Evolutionary conservation across 2,329 filamentous ascomycete genomes (phyloP).

Genomic region (Byssoonygena ceratinophila): DNA sequence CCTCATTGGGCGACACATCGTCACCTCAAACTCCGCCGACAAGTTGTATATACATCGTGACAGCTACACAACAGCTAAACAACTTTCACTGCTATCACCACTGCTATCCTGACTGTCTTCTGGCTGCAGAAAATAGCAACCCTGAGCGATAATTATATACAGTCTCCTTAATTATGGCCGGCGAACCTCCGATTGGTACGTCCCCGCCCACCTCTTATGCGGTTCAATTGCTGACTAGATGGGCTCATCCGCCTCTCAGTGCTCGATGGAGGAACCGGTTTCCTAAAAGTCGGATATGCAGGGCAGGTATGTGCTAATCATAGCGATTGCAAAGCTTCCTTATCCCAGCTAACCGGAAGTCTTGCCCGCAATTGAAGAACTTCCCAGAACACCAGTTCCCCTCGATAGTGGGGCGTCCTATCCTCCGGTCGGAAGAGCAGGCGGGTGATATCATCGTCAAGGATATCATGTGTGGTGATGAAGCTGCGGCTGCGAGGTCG

Average conservation of each 20-base stretch:
- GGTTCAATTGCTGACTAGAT: constrained; percentile 23
- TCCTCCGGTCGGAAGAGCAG: constrained; percentile 90
- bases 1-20: constrained; percentile 15
- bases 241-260: constrained; percentile 46
- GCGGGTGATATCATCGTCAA: constrained; percentile 66
- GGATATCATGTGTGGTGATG: constrained; percentile 99
- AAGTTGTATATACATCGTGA: constrained; percentile 4
- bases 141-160: too few species aligned
- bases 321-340: constrained; percentile 4
- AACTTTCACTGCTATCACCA: neutral
- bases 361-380: constrained; percentile 50
- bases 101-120: too few species aligned
- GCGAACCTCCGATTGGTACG: constrained; percentile 42
- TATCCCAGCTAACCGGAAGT: neutral
- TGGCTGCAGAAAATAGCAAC: too few species aligned
- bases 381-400: constrained; percentile 98
- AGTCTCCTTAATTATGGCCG: constrained; percentile 25
- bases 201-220: constrained; percentile 16
- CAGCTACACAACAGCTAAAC: neutral
- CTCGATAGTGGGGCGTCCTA: constrained; percentile 94
- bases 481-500: constrained; percentile 85
- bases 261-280: constrained; percentile 98
- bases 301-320: constrained; percentile 51
- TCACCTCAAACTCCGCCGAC: constrained; percentile 9
- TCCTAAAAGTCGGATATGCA: constrained; percentile 98